Conservation (phyloP, 805 yeast genomes). For the Babjeviella inositovora region DNA sequence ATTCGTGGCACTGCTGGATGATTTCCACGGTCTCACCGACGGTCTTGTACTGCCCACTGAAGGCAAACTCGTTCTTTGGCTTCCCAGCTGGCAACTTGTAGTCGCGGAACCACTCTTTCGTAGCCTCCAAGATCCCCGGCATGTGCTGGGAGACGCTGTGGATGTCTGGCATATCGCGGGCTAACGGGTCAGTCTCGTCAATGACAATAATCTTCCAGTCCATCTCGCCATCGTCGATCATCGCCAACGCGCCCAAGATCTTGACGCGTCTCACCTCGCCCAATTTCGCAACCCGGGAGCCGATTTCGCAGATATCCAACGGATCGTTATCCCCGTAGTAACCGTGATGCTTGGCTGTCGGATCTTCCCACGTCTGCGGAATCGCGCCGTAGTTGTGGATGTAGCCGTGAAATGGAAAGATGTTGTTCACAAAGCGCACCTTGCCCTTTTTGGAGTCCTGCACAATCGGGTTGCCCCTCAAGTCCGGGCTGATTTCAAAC, state of each 20-base stretch:
- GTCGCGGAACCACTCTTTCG: conserved; percentile 96
- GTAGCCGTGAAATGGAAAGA: conserved; percentile 98
- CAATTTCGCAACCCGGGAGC: conserved; percentile 44
- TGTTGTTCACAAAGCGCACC: conserved; percentile 88
- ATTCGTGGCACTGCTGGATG: conserved; percentile 65
- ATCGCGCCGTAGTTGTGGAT: conserved; percentile 97
- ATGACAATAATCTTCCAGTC: conserved; percentile 90
- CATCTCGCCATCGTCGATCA: conserved; percentile 83
- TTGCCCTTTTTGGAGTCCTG: conserved; percentile 98
- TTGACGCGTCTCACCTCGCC: conserved; percentile 81
- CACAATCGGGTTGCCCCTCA: conserved; percentile 76
- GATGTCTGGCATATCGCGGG: conserved; percentile 73
- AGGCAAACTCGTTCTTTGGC: conserved; percentile 94
- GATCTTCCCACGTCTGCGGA: conserved; percentile 88
- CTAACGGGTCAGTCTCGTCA: conserved; percentile 67
- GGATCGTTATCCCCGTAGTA: conserved; percentile 88
- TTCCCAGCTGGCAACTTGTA: conserved; percentile 98
- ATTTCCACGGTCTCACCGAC: conserved; percentile 76
- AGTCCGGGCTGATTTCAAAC: conserved; percentile 83
- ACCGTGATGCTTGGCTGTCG: conserved; percentile 51
- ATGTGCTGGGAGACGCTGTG: conserved; percentile 81
- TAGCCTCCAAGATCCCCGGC: conserved; percentile 88
- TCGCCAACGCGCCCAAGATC: conserved; percentile 87
- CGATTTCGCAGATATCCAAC: conserved; percentile 85
- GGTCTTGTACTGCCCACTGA: conserved; percentile 83